phyloP scores from a whole-genome alignment of 306 rosid species.

The Fragaria iinumae region DNA sequence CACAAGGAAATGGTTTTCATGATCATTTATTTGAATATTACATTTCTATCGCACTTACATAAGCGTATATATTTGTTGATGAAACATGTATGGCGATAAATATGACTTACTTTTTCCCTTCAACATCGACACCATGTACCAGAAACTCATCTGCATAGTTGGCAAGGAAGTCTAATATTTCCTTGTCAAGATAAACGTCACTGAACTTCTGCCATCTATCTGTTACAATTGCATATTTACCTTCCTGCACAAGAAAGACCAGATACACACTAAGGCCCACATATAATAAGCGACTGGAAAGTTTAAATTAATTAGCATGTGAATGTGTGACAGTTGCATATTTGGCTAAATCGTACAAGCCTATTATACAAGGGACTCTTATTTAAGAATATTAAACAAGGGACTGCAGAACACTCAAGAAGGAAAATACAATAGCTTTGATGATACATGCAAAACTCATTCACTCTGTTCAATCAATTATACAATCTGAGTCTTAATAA shows the following conservation, averaged over 20 bases:
- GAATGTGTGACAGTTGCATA: background rate
- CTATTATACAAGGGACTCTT: background rate
- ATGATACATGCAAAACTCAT: background rate
- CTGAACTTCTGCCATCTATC: constrained; percentile 98
- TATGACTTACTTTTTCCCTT: constrained; percentile 80
- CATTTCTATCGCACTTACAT: background rate
- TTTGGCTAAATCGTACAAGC: background rate
- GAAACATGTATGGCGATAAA: background rate
- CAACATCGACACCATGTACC: constrained; percentile 96
- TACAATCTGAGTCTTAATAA: background rate
- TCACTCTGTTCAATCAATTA: background rate
- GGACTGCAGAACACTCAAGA: background rate
- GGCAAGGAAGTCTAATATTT: constrained; percentile 71
- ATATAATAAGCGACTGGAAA: constrained; percentile 1
- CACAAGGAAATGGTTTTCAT: background rate
- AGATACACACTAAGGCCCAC: background rate
- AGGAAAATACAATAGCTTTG: background rate
- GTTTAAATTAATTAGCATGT: background rate
- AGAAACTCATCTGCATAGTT: constrained; percentile 86
- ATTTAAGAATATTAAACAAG: too few relatives aligned
- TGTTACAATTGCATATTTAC: constrained; percentile 84
- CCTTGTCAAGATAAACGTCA: constrained; percentile 59
- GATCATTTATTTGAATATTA: background rate
- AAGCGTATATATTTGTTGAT: background rate
- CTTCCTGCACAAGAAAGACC: constrained; percentile 51